Conservation (phyloP, 1,139 yeast species). For the Hyphopichia khmerensis region DNA sequence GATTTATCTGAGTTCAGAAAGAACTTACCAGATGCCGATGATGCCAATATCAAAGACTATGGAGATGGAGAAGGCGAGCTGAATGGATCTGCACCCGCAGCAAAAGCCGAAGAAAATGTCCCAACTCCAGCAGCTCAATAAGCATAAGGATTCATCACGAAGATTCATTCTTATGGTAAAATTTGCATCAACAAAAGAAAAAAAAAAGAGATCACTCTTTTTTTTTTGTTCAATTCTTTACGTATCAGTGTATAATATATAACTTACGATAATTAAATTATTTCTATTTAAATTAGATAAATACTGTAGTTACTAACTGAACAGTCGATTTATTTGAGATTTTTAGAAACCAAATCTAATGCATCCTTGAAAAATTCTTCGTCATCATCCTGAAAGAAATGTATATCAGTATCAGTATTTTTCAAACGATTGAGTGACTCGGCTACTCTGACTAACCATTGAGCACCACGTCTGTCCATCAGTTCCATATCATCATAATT, state of each 20-base stretch:
- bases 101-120: not conserved
- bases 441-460: constrained; percentile 48
- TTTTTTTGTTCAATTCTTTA: not conserved
- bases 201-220: not conserved
- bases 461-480: constrained; percentile 46
- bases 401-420: constrained; percentile 34
- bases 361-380: constrained; percentile 24
- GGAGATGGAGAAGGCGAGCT: constrained; percentile 43
- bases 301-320: too few species aligned
- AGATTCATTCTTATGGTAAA: not conserved
- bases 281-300: not conserved
- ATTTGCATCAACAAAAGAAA: too few species aligned
- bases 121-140: not conserved
- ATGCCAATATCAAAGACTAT: constrained; percentile 48
- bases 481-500: constrained; percentile 36
- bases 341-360: not conserved
- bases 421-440: constrained; percentile 38
- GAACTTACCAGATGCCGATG: constrained; percentile 43
- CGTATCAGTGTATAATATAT: not conserved
- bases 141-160: not conserved
- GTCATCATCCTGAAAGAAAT: constrained; percentile 40
- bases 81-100: not conserved
- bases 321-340: not conserved
- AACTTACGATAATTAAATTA: not conserved
- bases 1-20: constrained; percentile 67